phyloP scores from a whole-genome alignment of 352 stramenopile genomes.

The Chrysophaeum taylorii region DNA sequence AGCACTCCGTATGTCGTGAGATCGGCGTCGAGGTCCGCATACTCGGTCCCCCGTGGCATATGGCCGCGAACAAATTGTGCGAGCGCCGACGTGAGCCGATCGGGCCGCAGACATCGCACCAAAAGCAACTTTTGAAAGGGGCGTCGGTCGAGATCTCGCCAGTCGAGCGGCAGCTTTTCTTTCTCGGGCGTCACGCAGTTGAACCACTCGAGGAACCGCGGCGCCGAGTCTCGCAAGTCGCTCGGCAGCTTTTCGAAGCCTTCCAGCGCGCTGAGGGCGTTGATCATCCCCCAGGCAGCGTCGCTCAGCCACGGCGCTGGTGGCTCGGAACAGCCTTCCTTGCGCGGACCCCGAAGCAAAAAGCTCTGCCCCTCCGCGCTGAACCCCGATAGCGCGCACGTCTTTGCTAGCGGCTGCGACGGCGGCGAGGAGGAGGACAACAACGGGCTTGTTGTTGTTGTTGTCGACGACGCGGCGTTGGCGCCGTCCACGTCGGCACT shows the following conservation, averaged over 20 bases:
- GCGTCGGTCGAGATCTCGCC: conserved; percentile 74
- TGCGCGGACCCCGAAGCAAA: conserved; percentile 58
- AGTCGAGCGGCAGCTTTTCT: conserved; percentile 76
- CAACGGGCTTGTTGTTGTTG: no score
- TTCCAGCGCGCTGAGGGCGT: conserved; percentile 57
- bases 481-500: no score
- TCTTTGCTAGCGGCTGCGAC: conserved; percentile 16
- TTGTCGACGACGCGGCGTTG: no score
- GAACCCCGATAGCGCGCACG: conserved; percentile 43
- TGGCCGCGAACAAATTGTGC: conserved; percentile 65
- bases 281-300: conserved; percentile 59
- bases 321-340: conserved; percentile 44
- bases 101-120: conserved; percentile 69
- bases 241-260: conserved; percentile 67
- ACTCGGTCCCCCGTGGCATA: conserved; percentile 61
- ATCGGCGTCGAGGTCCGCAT: conserved; percentile 61
- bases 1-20: conserved; percentile 43
- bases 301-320: conserved; percentile 67
- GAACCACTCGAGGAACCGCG: conserved; percentile 80
- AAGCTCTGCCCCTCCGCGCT: conserved; percentile 58
- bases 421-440: background rate
- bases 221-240: conserved; percentile 72
- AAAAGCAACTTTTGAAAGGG: conserved; percentile 72
- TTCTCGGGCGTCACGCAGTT: conserved; percentile 62
- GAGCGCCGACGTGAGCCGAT: conserved; percentile 76